Percentiles rank a stretch among this genome's conserved stretches.
Evolutionary conservation across 352 stramenopile species (phyloP).

Genomic region (Globisporangium cystogenes): DNA sequence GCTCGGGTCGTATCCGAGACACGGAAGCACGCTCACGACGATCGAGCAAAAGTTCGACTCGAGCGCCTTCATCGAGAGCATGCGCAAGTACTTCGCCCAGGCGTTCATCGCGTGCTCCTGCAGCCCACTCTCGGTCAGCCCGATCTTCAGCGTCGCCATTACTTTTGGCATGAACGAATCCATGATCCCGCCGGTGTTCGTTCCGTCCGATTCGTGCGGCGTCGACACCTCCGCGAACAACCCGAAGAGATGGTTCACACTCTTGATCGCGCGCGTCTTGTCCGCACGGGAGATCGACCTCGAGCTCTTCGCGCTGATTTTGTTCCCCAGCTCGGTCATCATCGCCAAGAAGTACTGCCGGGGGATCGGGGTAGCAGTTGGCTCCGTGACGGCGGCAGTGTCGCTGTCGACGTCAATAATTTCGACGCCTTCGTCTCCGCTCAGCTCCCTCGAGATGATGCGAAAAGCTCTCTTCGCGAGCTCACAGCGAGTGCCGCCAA

Average conservation of each 20-base stretch:
- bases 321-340: constrained; percentile 76
- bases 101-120: constrained; percentile 57
- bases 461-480: constrained; percentile 52
- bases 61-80: constrained; percentile 76
- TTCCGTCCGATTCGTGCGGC: constrained; percentile 16
- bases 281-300: constrained; percentile 18
- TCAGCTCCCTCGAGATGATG: constrained; percentile 41
- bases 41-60: constrained; percentile 85
- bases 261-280: constrained; percentile 65
- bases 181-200: constrained; percentile 37
- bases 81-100: constrained; percentile 75
- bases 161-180: constrained; percentile 87
- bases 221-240: constrained; percentile 35
- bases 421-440: constrained; percentile 8
- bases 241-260: constrained; percentile 63
- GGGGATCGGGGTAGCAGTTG: constrained; percentile 46
- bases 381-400: constrained; percentile 17
- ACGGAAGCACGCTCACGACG: constrained; percentile 81
- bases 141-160: constrained; percentile 86
- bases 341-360: constrained; percentile 76
- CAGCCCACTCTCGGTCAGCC: constrained; percentile 46
- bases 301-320: constrained; percentile 38
- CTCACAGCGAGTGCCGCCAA: constrained; percentile 43
- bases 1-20: constrained; percentile 40
- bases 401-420: constrained; percentile 14